phyloP scores from a whole-genome alignment of 768 basidiomycete species.

The Lactifluus subvellereus region DNA sequence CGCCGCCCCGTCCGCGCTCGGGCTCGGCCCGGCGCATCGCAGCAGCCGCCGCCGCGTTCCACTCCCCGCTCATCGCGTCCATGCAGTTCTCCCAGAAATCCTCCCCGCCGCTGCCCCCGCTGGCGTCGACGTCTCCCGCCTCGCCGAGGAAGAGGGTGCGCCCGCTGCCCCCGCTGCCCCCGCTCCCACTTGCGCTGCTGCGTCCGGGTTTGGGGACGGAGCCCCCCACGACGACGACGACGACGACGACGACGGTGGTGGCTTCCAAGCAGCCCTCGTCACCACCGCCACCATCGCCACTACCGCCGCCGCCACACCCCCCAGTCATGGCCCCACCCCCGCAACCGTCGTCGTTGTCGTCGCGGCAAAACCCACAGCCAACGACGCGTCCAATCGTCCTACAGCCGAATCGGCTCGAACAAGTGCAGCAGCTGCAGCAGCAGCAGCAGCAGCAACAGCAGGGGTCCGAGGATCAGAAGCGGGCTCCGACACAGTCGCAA shows the following conservation, averaged over 20 bases:
- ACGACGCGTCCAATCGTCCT: neutral
- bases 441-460: neutral
- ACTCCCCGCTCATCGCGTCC: neutral
- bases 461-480: too few relatives aligned
- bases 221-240: too few relatives aligned
- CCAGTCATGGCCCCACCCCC: too few relatives aligned
- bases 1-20: neutral
- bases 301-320: neutral
- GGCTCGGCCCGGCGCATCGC: neutral
- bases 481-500: too few relatives aligned
- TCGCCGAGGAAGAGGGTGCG: neutral
- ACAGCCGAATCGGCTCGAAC: slow-evolving; percentile 6
- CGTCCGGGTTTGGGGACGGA: neutral
- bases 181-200: neutral
- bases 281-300: too few relatives aligned
- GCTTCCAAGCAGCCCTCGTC: neutral
- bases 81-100: neutral
- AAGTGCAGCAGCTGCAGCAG: neutral
- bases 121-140: neutral
- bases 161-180: neutral
- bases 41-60: neutral
- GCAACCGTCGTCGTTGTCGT: neutral
- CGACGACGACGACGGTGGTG: too few relatives aligned
- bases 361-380: neutral
- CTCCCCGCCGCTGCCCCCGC: neutral